Percentiles rank a stretch among this genome's conserved stretches.
Conservation (phyloP, 2,329 filamentous ascomycete genomes). For the Penicillium sp. region DNA sequence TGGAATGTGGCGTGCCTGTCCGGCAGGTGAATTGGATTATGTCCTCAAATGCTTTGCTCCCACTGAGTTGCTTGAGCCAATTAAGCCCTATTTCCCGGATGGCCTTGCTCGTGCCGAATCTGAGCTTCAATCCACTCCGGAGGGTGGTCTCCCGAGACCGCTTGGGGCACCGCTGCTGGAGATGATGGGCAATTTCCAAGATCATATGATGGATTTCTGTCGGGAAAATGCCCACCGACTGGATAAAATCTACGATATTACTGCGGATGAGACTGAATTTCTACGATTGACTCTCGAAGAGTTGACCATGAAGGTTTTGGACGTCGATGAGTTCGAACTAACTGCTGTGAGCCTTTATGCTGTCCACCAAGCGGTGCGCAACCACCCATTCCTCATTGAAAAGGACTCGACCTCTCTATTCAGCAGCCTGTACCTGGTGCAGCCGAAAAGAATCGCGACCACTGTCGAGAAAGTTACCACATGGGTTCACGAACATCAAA, state of each 20-base stretch:
- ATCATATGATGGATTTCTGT: slow-evolving; percentile 35
- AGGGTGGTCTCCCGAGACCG: slow-evolving; percentile 43
- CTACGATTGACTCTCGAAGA: slow-evolving; percentile 37
- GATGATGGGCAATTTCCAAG: slow-evolving; percentile 35
- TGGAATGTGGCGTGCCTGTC: slow-evolving; percentile 45
- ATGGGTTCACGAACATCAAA: slow-evolving; percentile 57
- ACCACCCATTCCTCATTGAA: slow-evolving; percentile 35
- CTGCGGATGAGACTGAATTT: slow-evolving; percentile 39
- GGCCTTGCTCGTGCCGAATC: slow-evolving; percentile 23
- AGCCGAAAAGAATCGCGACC: slow-evolving; percentile 51
- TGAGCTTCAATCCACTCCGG: slow-evolving; percentile 36
- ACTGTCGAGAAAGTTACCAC: slow-evolving; percentile 50
- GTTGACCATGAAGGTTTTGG: slow-evolving; percentile 36
- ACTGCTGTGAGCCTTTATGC: slow-evolving; percentile 34
- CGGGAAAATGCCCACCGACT: slow-evolving; percentile 32
- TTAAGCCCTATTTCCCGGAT: slow-evolving; percentile 53
- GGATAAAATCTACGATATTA: slow-evolving; percentile 38
- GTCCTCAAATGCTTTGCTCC: slow-evolving; percentile 51
- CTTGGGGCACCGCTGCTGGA: slow-evolving; percentile 36
- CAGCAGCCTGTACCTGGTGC: slow-evolving; percentile 46
- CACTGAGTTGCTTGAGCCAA: slow-evolving; percentile 43
- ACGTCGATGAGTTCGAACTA: slow-evolving; percentile 29
- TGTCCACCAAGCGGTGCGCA: slow-evolving; percentile 35
- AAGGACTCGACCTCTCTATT: slow-evolving; percentile 35
- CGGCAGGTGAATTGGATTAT: slow-evolving; percentile 45